These are phyloP conservation scores for Alternaria sp. DNA, from an alignment of 2,329 filamentous ascomycete genomes.

Conservation along the genomic window DNA sequence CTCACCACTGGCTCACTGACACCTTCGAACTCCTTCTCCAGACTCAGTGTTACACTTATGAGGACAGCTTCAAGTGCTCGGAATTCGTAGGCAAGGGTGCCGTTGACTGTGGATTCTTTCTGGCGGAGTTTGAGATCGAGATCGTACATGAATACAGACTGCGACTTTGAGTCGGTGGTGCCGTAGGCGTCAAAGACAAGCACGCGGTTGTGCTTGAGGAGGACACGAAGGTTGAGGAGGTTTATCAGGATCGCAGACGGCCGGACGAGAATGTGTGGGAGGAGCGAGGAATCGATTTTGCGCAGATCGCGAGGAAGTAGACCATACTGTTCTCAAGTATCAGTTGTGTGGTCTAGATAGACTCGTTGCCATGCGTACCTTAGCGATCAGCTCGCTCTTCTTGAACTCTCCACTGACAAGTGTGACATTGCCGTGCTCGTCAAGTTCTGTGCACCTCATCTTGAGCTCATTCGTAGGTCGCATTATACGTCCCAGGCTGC, in stretches of 20 bases:
- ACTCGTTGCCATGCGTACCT: conserved; percentile 59
- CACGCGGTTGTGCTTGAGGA: conserved; percentile 94
- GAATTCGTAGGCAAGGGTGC: conserved; percentile 86
- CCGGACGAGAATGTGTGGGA: conserved; percentile 93
- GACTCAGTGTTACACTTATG: conserved; percentile 87
- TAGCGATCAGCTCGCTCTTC: conserved; percentile 95
- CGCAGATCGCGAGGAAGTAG: conserved; percentile 91
- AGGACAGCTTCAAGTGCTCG: conserved; percentile 93
- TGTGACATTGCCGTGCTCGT: conserved; percentile 89
- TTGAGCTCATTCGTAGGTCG: conserved; percentile 85
- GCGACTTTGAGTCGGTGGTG: conserved; percentile 90
- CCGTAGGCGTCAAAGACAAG: conserved; percentile 97
- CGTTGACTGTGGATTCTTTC: conserved; percentile 63
- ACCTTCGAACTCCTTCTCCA: conserved; percentile 93
- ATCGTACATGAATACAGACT: conserved; percentile 98
- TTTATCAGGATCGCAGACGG: conserved; percentile 94
- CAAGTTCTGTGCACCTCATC: conserved; percentile 91
- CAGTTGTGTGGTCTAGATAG: background rate
- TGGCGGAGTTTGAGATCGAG: conserved; percentile 90
- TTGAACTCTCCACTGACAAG: conserved; percentile 95
- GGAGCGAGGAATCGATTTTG: conserved; percentile 95
- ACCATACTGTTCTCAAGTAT: conserved; percentile 70
- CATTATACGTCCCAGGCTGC: conserved; percentile 69
- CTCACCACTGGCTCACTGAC: conserved; percentile 91
- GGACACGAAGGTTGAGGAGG: conserved; percentile 90